Base-by-base conservation (phyloP, 192 early-diverging fungal genomes). In the Pecoramyces ruminantium region DNA sequence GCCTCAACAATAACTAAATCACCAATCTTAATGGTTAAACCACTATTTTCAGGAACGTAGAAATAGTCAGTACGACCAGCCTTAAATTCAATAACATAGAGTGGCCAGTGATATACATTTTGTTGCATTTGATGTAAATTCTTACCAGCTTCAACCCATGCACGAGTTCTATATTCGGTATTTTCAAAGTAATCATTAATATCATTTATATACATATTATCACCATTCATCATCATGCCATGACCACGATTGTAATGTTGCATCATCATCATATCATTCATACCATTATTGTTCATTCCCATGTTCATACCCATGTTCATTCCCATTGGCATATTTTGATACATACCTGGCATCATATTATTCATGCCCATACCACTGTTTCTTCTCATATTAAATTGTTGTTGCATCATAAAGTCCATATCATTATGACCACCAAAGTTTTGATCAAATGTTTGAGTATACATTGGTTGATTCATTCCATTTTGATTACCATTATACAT, bases 41-140 rank as follows among this genome's bases (percentile, higher is more conserved):
- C 77, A 51, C 81, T 80, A 34, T 84, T 81, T 13, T 92, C 92
- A 8, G 92, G 82, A 2, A 92, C 86, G 84, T 92, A 95, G 85
- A 94, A 96, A 78, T 92, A 90, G 79, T 96, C 95, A 14, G 89
- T 94, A 15, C 95, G 88, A 14, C 94, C 94, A 28, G 93, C 92
- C 83, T 96, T 96, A 84, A 96, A 96, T 83, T 95, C 94, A 6
- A 96, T 92, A 29, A 94, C 89, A 84, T 92, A 94, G 15, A 96
- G 84, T 13, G 90, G 91, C 80, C 89, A 91, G 8, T 86, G 42
- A 84, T 87, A 40, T 0, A 67, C 51, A 67, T 67, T 80, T 78
- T 85, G 79, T 80, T 88, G 87, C 80, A 83, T 79, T 81, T 91
- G 51, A n/a, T 67, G 90, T 30, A 88, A 83, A 79, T 89, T 93